Percentiles rank a stretch among this genome's conserved stretches.
These are phyloP conservation scores for maize (Zea mays) DNA, from an alignment of 176 grass and related monocot genomes.

Conservation along the genomic window Zm-B73-REFERENCE-NAM-5.0 NC_050096.1:20686001-20686500, in stretches of 20 bases:
- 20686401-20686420: slow-evolving; percentile 92
- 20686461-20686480: too few relatives aligned
- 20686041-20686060: slow-evolving; percentile 42
- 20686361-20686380: slow-evolving; percentile 79
- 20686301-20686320: not conserved
- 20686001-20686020: slow-evolving; percentile 15
- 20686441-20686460: not conserved
- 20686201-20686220: slow-evolving; percentile 44
- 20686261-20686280: slow-evolving; percentile 20
- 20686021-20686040: slow-evolving; percentile 21
- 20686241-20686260: slow-evolving; percentile 39
- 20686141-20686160: slow-evolving; percentile 11
- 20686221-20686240: slow-evolving; percentile 24
- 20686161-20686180: slow-evolving; percentile 25
- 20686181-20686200: slow-evolving; percentile 34
- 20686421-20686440: slow-evolving; percentile 58
- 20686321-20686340: not conserved
- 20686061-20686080: slow-evolving; percentile 48
- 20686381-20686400: slow-evolving; percentile 98
- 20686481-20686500: not conserved
- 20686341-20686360: not conserved
- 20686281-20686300: slow-evolving; percentile 28
- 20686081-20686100: slow-evolving; percentile 26
- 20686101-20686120: slow-evolving; percentile 42
- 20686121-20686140: slow-evolving; percentile 22